Percentiles rank a stretch among this genome's conserved stretches.
These are phyloP conservation scores for Trichoderma arundinaceum DNA, from an alignment of 2,329 filamentous ascomycete genomes.

Conservation along the genomic window DNA sequence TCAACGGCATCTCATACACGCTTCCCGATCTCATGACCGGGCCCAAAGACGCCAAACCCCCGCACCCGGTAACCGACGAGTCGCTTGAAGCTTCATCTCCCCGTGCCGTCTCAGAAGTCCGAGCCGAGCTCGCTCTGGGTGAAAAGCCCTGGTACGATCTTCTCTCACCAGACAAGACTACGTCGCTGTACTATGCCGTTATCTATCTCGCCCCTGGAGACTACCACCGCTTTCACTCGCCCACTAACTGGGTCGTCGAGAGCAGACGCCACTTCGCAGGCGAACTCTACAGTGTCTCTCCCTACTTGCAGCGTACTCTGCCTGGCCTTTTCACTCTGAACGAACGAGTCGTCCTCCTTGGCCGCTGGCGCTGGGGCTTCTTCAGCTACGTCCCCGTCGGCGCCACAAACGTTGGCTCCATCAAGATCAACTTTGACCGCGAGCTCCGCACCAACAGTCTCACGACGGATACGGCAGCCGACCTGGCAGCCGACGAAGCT, in stretches of 20 bases:
- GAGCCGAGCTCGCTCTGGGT: conserved; percentile 78
- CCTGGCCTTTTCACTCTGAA: conserved; percentile 96
- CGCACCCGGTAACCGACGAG: conserved; percentile 69
- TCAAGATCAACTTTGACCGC: conserved; percentile 94
- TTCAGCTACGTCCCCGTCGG: conserved; percentile 96
- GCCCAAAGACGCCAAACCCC: conserved; percentile 29
- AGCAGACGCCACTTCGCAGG: conserved; percentile 95
- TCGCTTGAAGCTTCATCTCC: conserved; percentile 67
- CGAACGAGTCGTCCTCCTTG: conserved; percentile 90
- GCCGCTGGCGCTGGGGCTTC: conserved; percentile 96
- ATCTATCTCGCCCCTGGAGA: conserved; percentile 96
- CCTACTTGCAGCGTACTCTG: conserved; percentile 89
- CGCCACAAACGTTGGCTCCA: conserved; percentile 95
- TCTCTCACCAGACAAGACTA: conserved; percentile 66
- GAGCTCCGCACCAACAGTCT: conserved; percentile 93
- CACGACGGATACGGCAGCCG: conserved; percentile 89
- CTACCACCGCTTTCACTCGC: conserved; percentile 98
- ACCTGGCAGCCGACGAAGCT: conserved; percentile 82
- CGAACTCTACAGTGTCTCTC: conserved; percentile 92
- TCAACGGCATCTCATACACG: conserved; percentile 96
- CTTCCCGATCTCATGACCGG: conserved; percentile 87
- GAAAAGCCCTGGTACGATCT: conserved; percentile 73
- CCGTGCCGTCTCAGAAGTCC: conserved; percentile 80
- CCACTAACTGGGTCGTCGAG: conserved; percentile 93
- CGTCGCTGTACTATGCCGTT: conserved; percentile 88